Evolutionary conservation across 331 rosid species (phyloP).

Genomic region (Stylosanthes scabra): DNA sequence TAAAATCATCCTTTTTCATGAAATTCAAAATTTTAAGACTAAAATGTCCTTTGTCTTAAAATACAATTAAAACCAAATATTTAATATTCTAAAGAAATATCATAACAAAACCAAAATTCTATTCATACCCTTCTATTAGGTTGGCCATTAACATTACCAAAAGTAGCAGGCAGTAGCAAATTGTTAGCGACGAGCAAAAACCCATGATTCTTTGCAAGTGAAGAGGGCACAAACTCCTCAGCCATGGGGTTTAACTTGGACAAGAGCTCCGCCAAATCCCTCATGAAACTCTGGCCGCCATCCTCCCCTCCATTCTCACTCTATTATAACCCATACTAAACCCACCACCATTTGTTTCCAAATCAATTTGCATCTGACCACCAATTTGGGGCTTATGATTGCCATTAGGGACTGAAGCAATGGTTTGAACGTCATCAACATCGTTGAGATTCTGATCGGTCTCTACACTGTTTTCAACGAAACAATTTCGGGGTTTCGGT

Average conservation of each 20-base stretch:
- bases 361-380: slow-evolving; percentile 74
- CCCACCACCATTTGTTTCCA: slow-evolving; percentile 55
- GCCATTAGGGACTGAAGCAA: slow-evolving; percentile 52
- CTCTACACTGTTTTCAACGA: slow-evolving; percentile 23
- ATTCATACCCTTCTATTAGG: slow-evolving; percentile 74
- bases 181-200: slow-evolving; percentile 57
- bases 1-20: too few species aligned
- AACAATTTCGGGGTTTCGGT: slow-evolving; percentile 64
- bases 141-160: slow-evolving; percentile 64
- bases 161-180: slow-evolving; percentile 50
- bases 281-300: slow-evolving; percentile 72
- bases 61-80: too few species aligned
- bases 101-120: slow-evolving; percentile 17
- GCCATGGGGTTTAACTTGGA: slow-evolving; percentile 99
- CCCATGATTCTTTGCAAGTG: slow-evolving; percentile 60
- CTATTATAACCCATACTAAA: slow-evolving; percentile 51
- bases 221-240: slow-evolving; percentile 94
- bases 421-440: slow-evolving; percentile 43
- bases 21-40: too few species aligned
- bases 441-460: slow-evolving; percentile 61
- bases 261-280: slow-evolving; percentile 91
- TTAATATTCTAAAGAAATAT: neutral
- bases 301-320: slow-evolving; percentile 51
- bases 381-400: slow-evolving; percentile 58
- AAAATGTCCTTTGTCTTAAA: too few species aligned